Conservation (phyloP, 208 protist species). For the Trypanosomatidae sp. region DNA sequence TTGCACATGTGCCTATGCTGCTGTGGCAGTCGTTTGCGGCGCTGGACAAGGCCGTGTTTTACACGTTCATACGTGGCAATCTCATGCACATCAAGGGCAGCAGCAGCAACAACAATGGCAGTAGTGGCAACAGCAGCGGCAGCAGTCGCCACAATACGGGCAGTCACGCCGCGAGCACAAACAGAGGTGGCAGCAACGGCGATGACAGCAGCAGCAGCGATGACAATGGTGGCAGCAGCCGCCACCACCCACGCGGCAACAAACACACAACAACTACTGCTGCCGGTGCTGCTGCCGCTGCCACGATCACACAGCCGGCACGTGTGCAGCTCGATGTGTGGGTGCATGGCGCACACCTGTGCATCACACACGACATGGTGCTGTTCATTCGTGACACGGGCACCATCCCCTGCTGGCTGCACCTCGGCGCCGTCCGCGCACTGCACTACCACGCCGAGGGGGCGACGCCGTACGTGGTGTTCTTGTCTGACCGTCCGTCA, state of each 20-base stretch:
- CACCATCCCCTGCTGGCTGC: slow-evolving; percentile 33
- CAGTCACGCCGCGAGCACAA: not conserved
- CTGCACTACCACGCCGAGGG: slow-evolving; percentile 18
- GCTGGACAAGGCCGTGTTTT: slow-evolving; percentile 43
- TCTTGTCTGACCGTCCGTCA: slow-evolving; percentile 18
- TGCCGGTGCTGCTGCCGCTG: not conserved
- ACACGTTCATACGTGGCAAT: slow-evolving; percentile 24
- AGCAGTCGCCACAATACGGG: not conserved
- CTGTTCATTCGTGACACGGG: slow-evolving; percentile 28
- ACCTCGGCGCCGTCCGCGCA: slow-evolving; percentile 12
- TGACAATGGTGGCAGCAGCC: no score
- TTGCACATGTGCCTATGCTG: slow-evolving; percentile 33
- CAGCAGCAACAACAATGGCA: no score
- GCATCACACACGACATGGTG: slow-evolving; percentile 37
- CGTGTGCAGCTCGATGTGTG: not conserved
- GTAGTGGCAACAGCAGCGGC: not conserved
- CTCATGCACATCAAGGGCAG: slow-evolving; percentile 5
- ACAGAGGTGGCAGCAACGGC: not conserved
- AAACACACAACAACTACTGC: not conserved
- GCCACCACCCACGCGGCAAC: not conserved
- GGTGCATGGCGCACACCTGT: slow-evolving; percentile 14
- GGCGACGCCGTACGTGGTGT: slow-evolving; percentile 18
- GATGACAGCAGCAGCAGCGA: not conserved
- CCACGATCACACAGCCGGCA: no score
- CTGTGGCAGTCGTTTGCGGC: slow-evolving; percentile 26